phyloP scores from a whole-genome alignment of 2,329 filamentous ascomycete species.

The Botrytis aclada region DNA sequence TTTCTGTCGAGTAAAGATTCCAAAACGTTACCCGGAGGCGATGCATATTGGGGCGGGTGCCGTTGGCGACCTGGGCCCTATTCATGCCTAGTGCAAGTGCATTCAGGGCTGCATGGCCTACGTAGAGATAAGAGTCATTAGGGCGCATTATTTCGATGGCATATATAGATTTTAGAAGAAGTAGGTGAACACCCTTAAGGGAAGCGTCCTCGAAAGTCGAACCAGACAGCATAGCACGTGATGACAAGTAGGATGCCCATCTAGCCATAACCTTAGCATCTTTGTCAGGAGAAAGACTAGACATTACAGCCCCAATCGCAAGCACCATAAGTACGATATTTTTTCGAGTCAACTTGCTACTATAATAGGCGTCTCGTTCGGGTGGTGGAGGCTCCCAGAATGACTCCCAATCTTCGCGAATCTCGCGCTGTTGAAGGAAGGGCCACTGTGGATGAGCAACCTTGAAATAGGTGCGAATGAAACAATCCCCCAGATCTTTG shows the following conservation, averaged over 20 bases:
- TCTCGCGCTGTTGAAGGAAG: background rate
- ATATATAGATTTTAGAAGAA: background rate
- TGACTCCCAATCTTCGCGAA: background rate
- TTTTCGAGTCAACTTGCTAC: background rate
- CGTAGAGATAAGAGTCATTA: background rate
- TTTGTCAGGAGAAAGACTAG: background rate
- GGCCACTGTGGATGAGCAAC: background rate
- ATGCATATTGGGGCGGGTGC: background rate
- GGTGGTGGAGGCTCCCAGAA: constrained; percentile 4
- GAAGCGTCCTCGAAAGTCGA: constrained; percentile 3
- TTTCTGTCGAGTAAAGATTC: constrained; percentile 4
- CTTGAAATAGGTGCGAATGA: background rate
- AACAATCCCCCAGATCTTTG: background rate
- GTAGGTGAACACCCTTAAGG: background rate
- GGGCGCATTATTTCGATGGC: background rate
- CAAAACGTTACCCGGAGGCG: background rate
- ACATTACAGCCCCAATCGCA: background rate
- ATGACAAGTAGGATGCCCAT: background rate
- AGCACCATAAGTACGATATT: background rate
- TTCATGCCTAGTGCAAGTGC: background rate
- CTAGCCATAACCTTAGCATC: constrained; percentile 6
- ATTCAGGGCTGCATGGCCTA: background rate
- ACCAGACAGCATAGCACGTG: background rate
- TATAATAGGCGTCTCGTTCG: constrained; percentile 5
- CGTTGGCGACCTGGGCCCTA: constrained; percentile 1